phyloP scores from a whole-genome alignment of 257 asterid species.

The Hygrophila difformis region DNA sequence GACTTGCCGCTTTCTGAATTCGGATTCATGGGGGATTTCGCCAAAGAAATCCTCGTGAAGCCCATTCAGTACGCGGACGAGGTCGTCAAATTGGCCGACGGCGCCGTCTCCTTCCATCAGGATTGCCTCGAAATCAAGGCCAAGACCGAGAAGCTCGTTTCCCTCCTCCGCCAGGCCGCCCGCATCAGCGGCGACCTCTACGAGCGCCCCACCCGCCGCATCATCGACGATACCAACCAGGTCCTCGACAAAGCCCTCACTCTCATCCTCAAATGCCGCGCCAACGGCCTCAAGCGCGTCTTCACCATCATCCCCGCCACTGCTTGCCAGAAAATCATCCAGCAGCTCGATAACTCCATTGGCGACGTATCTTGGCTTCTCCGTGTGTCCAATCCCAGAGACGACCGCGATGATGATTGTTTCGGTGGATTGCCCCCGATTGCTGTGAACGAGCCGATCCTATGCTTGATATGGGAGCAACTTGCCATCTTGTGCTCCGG shows the following conservation, averaged over 20 bases:
- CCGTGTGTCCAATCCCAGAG: too few species aligned
- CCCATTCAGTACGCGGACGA: too few species aligned
- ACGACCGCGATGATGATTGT: conserved; percentile 52
- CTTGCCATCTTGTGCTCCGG: conserved; percentile 54
- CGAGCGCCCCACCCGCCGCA: too few species aligned
- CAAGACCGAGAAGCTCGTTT: conserved; percentile 5
- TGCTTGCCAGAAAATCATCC: conserved; percentile 40
- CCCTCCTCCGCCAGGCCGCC: conserved; percentile 5
- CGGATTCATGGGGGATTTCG: conserved; percentile 1
- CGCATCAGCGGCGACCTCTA: conserved; percentile 4
- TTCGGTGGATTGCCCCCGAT: conserved; percentile 70
- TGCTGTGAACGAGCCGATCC: too few species aligned
- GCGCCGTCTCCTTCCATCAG: too few species aligned
- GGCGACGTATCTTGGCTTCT: too few species aligned
- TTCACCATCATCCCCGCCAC: conserved; percentile 60
- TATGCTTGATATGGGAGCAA: conserved; percentile 78
- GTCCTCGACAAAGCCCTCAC: conserved; percentile 39
- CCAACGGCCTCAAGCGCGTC: conserved; percentile 36
- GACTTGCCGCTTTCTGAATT: too few species aligned
- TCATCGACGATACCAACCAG: too few species aligned
- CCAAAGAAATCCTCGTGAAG: conserved; percentile 3
- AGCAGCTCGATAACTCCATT: conserved; percentile 60
- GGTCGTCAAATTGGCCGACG: too few species aligned
- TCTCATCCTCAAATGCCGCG: too few species aligned
- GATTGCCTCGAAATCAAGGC: too few species aligned